Base-by-base conservation (phyloP, 495 filamentous ascomycete genomes). In the Pyronema omphalodes region DNA sequence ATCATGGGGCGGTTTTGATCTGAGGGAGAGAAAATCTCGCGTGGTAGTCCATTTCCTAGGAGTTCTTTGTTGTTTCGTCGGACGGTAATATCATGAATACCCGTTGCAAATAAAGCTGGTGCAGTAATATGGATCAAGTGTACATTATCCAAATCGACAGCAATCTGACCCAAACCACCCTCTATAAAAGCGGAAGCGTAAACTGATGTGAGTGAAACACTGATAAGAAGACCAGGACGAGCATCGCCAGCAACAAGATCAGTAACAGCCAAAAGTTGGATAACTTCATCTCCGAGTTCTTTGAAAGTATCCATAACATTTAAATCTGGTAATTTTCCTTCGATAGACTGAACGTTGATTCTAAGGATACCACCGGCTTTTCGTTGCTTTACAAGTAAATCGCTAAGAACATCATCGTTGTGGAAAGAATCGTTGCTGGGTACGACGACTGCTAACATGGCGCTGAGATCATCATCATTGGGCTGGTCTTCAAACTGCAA, bases 201-300 rank as follows among this genome's bases (percentile, higher is more conserved):
- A 9, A 87, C 55, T 7, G 78, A 72, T 45, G 78, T 74, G 40
- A 94, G 60, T n/a, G 76, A 67, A 8, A 74, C 70, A 12, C 96
- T 68, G 6, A 81, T 88, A 36, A 99, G 67, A 29, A 96, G 70
- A 0, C 93, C 93, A 11, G 93, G 93, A 0, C 91, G 79, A 57
- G 95, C 89, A 69, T 96, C 93, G 63, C 96, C 88, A 0, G 93
- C 88, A 4, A 99, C 72, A 61, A 96, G 95, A 61, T 94, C 95
- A 9, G 91, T 77, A 23, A 96, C 87, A 6, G 79, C 91, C 9
- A 87, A 83, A 6, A 96, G 70, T 59, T 80, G 81, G 11, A 82
- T 73, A 36, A 96, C 55, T 62, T 99, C 93, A 41, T 83, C 78
- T 0, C 74, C 78, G 6, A 99, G 73, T 14, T 71, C 72, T n/a